phyloP scores from a whole-genome alignment of 2,329 filamentous ascomycete genomes.

The Aspergillus intermedius region DNA sequence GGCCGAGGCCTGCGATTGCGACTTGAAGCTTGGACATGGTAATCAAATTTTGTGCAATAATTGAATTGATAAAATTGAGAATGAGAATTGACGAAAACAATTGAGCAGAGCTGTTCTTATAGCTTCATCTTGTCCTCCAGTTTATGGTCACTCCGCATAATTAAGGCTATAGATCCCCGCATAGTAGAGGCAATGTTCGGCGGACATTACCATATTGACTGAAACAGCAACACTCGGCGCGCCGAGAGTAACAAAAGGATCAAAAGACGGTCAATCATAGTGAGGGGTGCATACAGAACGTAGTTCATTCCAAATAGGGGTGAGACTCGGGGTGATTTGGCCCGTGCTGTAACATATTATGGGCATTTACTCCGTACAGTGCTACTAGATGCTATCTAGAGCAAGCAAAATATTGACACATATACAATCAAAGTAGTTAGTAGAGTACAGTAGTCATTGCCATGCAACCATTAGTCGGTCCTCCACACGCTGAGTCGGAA shows the following conservation, averaged over 20 bases:
- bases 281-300: background rate
- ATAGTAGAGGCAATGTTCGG: background rate
- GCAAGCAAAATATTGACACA: too few species aligned
- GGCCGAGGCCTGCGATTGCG: conserved; percentile 43
- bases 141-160: background rate
- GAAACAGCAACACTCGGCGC: background rate
- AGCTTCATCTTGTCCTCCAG: background rate
- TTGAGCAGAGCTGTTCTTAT: background rate
- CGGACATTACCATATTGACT: background rate
- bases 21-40: conserved; percentile 31
- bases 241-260: background rate
- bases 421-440: too few species aligned
- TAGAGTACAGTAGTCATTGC: background rate
- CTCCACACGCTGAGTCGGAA: conserved; percentile 47
- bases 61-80: background rate
- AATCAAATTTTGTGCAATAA: background rate
- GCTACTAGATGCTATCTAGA: too few species aligned
- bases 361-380: too few species aligned
- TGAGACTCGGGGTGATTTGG: too few species aligned
- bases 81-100: background rate
- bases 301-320: too few species aligned
- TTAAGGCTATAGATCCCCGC: background rate
- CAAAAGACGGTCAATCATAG: background rate
- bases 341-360: too few species aligned
- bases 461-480: conserved; percentile 28